Evolutionary conservation across 345 rosid species (phyloP).

Genomic region (Tarenaya hassleriana): DNA sequence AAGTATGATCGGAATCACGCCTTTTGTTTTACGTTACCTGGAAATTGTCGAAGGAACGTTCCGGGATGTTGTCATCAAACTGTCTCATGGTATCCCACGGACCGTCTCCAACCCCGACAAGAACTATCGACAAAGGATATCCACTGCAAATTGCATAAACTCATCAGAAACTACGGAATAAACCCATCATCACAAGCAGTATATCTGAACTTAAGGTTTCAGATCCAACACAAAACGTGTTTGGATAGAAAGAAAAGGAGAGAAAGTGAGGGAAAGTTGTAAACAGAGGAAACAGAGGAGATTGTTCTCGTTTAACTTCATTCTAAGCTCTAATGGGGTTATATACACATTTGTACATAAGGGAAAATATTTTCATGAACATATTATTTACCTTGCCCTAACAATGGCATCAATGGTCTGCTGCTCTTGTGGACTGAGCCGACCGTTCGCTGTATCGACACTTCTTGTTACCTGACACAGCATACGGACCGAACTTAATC

Average conservation of each 20-base stretch:
- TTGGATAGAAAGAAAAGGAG: no score
- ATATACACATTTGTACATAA: no score
- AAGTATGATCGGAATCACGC: no score
- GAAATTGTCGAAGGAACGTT: constrained; percentile 80
- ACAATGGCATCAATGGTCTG: constrained; percentile 81
- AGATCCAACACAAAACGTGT: no score
- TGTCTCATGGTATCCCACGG: constrained; percentile 96
- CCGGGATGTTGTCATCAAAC: constrained; percentile 90
- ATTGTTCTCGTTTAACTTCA: no score
- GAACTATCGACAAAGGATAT: constrained; percentile 73
- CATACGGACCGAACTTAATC: neutral
- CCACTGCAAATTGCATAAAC: constrained; percentile 38
- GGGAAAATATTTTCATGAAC: no score
- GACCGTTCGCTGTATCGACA: constrained; percentile 52
- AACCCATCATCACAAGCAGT: no score
- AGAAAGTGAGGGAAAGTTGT: no score
- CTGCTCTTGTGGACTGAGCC: constrained; percentile 74
- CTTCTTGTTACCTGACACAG: constrained; percentile 70
- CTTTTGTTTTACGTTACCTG: constrained; percentile 36
- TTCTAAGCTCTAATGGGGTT: no score
- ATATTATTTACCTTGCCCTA: constrained; percentile 56
- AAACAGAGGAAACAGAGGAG: no score
- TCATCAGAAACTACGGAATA: no score
- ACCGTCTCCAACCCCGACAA: constrained; percentile 95
- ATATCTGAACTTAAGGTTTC: no score